Base-by-base conservation (phyloP, 73 alveolate species). In the Paramecium sexaurelia region DNA sequence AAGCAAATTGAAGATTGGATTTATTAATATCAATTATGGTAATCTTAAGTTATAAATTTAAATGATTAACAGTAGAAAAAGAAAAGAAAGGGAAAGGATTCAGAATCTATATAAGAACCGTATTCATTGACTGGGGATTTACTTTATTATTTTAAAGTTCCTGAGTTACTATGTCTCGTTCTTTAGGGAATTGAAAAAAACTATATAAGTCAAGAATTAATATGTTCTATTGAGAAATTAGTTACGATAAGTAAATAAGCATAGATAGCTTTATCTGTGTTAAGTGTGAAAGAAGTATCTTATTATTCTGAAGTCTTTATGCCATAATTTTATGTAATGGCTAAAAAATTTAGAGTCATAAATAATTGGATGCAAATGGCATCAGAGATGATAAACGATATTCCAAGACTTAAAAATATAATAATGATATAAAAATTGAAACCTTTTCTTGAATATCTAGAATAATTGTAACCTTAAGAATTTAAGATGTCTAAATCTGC, bases 261-360 rank as follows among this genome's bases (percentile, higher is more conserved):
- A 13, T 13, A 32, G 0, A n/a, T 71, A 7, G 55, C 86, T 3
- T 71, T 71, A 7, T 13, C 6, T 11, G 86, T 37, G 2, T 8
- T 3, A n/a, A 71, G 56, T 71, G 61, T 71, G 5, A 71, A 71
- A 35, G 86, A 71, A 7, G 17, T 71, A 5, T 5, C 10, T 35
- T 40, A 71, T 71, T 71, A 26, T 78, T 41, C 43, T 24, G 33
- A 43, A 7, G 40, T 78, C 7, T 78, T 78, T 43, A 78, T 78
- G 90, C 90, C 90, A 5, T 17, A 78, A 22, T 78, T 78, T 78
- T 78, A 41, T 45, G 68, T 78, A 5, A 41, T 78, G 90, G 90
- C 27, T 40, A 78, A 78, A n/a, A 78, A 78, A 17, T 78, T 78
- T 41, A 78, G 90, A 43, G 68, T 78, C 0, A 45, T 78, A 5